Base-by-base conservation (phyloP, 768 basidiomycete genomes). In the Collybiopsis confluens region DNA sequence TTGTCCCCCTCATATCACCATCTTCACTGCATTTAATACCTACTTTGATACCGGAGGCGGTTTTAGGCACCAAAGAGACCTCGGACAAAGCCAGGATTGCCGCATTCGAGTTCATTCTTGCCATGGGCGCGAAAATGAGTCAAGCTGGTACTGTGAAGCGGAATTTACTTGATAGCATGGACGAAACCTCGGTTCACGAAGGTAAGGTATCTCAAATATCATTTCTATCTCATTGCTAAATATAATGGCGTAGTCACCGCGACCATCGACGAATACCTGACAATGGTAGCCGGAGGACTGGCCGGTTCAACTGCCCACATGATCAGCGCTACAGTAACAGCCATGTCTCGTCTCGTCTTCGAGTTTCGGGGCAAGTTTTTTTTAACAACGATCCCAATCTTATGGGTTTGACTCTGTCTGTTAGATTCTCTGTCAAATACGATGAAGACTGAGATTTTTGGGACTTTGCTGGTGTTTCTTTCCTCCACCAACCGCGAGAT, bases 281-380 rank as follows among this genome's bases (percentile, higher is more conserved):
- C 90, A 2, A 98, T 99, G 95, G 75, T 98, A 26, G 91, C 91
- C 35, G 95, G 93, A 60, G 97, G 97, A 54, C 71, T 98, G 44
- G 94, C 93, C 8, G 95, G 92, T 20, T 86, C 90, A 13, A 90
- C 84, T 10, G 94, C 96, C 0, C 97, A 99, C 65, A 98, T 97
- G 93, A 96, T 98, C 66, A 96, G 94, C 64, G 97, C 97, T 1
- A 92, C 92, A 1, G 85, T 98, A 49, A 98, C 94, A 5, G 92
- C 93, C 0, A 83, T 99, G 51, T 95, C 95, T 2, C 83, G 97
- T 21, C 76, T 98, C 11, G 77, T 98, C 16, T 99, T 98, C 65
- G 97, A 98, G 70, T 99, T 95, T 75, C 93, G 88, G 78, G 86
- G 95, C 93, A 49, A 37, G 72, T 65, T 38, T 24, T 1, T 38